Evolutionary conservation across 371 early-diverging fungal species (phyloP), one percentile per base, ranked within the genome.

Genomic region (Circinella umbellata): DNA sequence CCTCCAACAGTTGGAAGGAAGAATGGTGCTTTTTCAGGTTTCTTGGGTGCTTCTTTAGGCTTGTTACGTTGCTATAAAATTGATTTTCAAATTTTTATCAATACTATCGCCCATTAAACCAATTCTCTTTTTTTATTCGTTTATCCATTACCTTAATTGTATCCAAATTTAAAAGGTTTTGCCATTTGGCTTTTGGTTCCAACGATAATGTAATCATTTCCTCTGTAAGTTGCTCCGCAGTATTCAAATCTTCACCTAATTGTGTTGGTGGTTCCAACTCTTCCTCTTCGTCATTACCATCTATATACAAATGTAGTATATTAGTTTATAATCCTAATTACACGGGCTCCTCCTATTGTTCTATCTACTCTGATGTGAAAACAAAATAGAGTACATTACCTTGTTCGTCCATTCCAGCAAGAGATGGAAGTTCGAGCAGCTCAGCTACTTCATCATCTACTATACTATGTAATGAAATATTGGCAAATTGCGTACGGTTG

Each of bases 1-100:
- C 92, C 95, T 7, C 92, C 82, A 17, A 92, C 67, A 0, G 96
- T 92, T 11, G 92, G 91, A 73, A 98, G 79, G 84, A 98, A 98
- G 88, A 98, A 98, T 15, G 98, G 97, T 17, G 96, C 95, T 63
- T 88, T 85, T 74, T 94, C 97, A 36, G 95, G 94, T 18, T 86
- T 88, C 72, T 95, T 95, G 17, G 96, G 95, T 20, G 95, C 88
- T 74, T 92, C 90, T 67, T 85, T 91, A 27, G 98, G 95, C 76
- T 93, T 94, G 80, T 96, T 98, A 63, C 99, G 93, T 78, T 94
- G 86, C 89, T 91, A 70, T 49, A 46, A 11, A 42, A 42, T 1
- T 9, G 11, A 42, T 9, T 9, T 11, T 9, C 11, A 42, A 42
- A 42, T 11, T 6, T 42, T 42, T 42, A 9, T 42, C 11, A 9